Evolutionary conservation across 257 asterid species (phyloP).

Genomic region (Forsythia viridissima): DNA sequence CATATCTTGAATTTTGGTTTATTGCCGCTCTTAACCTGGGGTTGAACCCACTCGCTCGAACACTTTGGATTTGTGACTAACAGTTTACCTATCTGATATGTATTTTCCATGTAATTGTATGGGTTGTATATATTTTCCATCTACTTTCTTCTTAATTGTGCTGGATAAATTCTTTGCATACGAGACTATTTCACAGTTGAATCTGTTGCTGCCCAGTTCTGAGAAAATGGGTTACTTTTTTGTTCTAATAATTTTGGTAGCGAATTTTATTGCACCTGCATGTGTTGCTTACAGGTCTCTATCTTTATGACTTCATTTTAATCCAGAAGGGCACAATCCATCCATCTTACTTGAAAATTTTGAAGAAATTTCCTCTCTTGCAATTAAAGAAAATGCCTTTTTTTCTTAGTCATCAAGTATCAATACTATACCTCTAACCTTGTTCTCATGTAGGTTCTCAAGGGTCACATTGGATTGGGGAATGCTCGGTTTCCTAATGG

Average conservation of each 20-base stretch:
- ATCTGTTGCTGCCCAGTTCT: conserved; percentile 3
- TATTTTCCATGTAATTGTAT: neutral
- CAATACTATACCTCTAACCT: neutral
- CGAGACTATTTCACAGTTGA: neutral
- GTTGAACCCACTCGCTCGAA: neutral
- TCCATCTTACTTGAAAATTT: neutral
- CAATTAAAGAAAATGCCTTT: neutral
- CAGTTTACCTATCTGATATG: neutral
- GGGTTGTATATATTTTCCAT: neutral
- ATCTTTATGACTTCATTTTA: conserved; percentile 7
- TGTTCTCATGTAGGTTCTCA: conserved; percentile 73
- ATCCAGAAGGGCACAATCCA: conserved; percentile 4
- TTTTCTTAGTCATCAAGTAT: neutral
- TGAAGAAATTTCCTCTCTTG: neutral
- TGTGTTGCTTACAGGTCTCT: neutral
- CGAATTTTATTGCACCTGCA: conserved; percentile 5
- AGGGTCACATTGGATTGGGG: conserved; percentile 94
- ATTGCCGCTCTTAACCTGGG: neutral
- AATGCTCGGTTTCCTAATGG: conserved; percentile 94
- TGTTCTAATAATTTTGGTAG: neutral
- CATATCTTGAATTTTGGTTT: neutral
- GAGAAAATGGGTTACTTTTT: neutral
- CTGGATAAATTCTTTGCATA: conserved; percentile 8
- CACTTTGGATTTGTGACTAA: neutral
- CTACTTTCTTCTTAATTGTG: neutral